A percentile compares a stretch with the other conserved stretches of the same genome.
These are phyloP conservation scores for Chloranthus sessilifolius DNA, from an alignment of 164 flowering plant species.

Conservation along the genomic window DNA sequence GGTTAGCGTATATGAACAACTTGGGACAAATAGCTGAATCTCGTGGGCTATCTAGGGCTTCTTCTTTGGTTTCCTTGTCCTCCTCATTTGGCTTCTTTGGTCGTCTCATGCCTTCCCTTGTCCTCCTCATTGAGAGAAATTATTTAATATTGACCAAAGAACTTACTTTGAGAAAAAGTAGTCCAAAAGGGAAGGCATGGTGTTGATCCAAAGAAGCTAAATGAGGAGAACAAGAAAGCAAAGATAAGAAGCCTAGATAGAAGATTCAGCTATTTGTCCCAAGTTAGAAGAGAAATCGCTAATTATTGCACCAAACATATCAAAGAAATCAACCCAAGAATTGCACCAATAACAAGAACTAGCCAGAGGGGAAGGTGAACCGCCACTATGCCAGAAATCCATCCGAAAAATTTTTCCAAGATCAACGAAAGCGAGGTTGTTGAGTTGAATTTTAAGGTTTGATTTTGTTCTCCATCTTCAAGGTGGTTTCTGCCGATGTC, in stretches of 20 bases:
- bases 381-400: too few species aligned
- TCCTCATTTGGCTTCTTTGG: slow-evolving; percentile 91
- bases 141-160: too few species aligned
- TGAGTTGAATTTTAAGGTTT: too few species aligned
- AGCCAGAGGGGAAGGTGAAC: too few species aligned
- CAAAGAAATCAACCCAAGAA: slow-evolving; percentile 88
- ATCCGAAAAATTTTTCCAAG: too few species aligned
- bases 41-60: slow-evolving; percentile 45
- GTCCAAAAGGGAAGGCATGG: slow-evolving; percentile 73
- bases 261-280: slow-evolving; percentile 92
- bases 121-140: too few species aligned
- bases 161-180: too few species aligned
- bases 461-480: too few species aligned
- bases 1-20: slow-evolving; percentile 75
- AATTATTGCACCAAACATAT: slow-evolving; percentile 69
- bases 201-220: slow-evolving; percentile 89
- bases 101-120: slow-evolving; percentile 77
- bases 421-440: too few species aligned
- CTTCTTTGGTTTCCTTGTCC: slow-evolving; percentile 71
- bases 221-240: slow-evolving; percentile 79
- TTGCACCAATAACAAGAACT: too few species aligned
- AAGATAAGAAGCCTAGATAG: slow-evolving; percentile 40
- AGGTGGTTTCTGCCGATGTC: too few species aligned
- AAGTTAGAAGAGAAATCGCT: slow-evolving; percentile 82
- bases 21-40: slow-evolving; percentile 94